Conservation (phyloP, 2,329 filamentous ascomycete species). For the Thelonectria blattea region DNA sequence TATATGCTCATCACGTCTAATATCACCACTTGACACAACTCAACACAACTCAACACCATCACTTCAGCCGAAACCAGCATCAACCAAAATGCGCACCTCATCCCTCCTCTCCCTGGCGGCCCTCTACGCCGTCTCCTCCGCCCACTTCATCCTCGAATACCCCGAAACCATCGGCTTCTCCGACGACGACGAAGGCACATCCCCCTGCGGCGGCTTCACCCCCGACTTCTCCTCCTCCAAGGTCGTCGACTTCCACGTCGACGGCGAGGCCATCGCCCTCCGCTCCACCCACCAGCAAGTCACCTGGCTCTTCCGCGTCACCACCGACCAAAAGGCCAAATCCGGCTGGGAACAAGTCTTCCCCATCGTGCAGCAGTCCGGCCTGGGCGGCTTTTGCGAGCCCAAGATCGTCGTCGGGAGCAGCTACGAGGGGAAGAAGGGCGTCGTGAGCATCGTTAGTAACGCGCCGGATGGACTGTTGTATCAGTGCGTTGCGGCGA, state of each 20-base stretch:
- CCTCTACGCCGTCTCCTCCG: conserved; percentile 49
- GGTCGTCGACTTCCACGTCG: conserved; percentile 64
- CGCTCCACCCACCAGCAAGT: conserved; percentile 57
- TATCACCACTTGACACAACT: neutral
- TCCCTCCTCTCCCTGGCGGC: conserved; percentile 45
- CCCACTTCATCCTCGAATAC: conserved; percentile 61
- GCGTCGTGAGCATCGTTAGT: conserved; percentile 58
- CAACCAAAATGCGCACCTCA: conserved; percentile 47
- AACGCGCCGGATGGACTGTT: conserved; percentile 61
- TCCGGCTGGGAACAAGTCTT: conserved; percentile 62
- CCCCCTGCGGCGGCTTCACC: conserved; percentile 62
- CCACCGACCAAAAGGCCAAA: conserved; percentile 53
- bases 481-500: conserved; percentile 62
- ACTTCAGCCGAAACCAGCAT: too few species aligned
- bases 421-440: conserved; percentile 60
- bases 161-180: conserved; percentile 56
- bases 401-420: conserved; percentile 54
- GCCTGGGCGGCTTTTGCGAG: conserved; percentile 61
- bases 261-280: conserved; percentile 58
- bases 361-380: conserved; percentile 60
- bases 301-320: conserved; percentile 65
- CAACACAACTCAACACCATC: neutral
- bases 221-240: conserved; percentile 54
- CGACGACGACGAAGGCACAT: conserved; percentile 50
- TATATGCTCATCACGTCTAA: neutral